Evolutionary conservation across 2,329 filamentous ascomycete genomes (phyloP), one percentile per base, ranked within the genome.

Genomic region (Arthroderma sp.): DNA sequence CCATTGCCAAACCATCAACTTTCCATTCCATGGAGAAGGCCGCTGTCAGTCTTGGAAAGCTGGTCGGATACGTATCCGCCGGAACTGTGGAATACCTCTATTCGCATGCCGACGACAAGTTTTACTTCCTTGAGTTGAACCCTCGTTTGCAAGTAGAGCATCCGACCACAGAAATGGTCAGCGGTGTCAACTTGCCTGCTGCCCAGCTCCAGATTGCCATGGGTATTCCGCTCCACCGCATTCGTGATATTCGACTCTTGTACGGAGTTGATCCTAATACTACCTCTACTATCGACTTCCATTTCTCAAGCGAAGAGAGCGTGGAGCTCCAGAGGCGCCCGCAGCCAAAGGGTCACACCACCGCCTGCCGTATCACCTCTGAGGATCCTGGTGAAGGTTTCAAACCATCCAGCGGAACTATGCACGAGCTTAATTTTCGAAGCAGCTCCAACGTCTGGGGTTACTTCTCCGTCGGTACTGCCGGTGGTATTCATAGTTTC

Each of bases 121-220:
- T 98, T 73, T 98, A 96, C 77, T 98, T 98, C 73, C 73, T 98
- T 53, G 91, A 98, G 70, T 71, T 98, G 61, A 98, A 98, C 73
- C 91, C 91, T 41, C 86, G 91, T 86, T 83, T 98, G 45, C 91
- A 98, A 71, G 91, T 98, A 68, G 91, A 98, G 77, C 91, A 98
- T 71, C 91, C 91, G 38, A 98, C 89, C 43, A 98, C 91, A 29
- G 91, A 98, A 66, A 98, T 98, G 91, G 91, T 98, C 53, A 93
- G 83, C 58, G 91, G 93, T 62, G 91, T 98, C 62, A 94, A 96
- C 68, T 68, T 98, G 63, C 91, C 91, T 42, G 91, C 93, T 51
- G 91, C 91, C 44, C 91, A 98, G 72, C 83, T 98, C 43, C 91
- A 98, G 72, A 83, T 98, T 70, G 91, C 91, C 60, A 98, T 98